Evolutionary conservation across 2,329 filamentous ascomycete genomes (phyloP), one percentile per base, ranked within the genome.

Genomic region (Ophiostoma australiae): DNA sequence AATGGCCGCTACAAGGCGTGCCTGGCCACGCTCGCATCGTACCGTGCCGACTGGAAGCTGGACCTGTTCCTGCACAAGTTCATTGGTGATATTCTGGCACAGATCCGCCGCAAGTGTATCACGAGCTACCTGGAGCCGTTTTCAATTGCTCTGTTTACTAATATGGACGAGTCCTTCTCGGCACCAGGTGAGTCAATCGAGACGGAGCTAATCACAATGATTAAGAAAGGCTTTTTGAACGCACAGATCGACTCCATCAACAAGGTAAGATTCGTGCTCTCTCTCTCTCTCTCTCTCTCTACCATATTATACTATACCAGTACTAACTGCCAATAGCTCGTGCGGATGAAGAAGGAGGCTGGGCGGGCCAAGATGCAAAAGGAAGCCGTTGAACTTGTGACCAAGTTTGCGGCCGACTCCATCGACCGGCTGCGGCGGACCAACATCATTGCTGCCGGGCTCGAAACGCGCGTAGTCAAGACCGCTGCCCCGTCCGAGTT

Each of bases 121-220:
- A 87, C 94, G 33, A 92, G 97, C 77, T 98, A 97, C 80, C 91
- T 97, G 76, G 85, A 92, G 33, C 94, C 95, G 0, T 99, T 97
- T 79, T 96, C 91, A 61, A 90, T 90, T 74, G 93, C 97, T 73
- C 94, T 91, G 0, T 83, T 98, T 4, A 85, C 90, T 27, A 93
- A 89, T 73, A 87, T 99, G 83, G 88, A 91, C 10, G 83, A 86
- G 48, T 90, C 92, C 1, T 98, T 99, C 79, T 89, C 88, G 0
- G 82, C 84, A 2, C 82, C 66, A 15, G 86, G 86, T 4, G 81
- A 84, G 73, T 84, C 86, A 4, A 88, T 94, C 67, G 89, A 93
- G 76, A 81, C 84, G 33, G 95, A 99, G 80, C 83, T 98, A 41
- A 86, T 91, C 37, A 78, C 80, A 0, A 91, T 98, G 87, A 97